Base-by-base conservation (phyloP, 2,329 filamentous ascomycete species). In the Aspergillus viridinutans region DNA sequence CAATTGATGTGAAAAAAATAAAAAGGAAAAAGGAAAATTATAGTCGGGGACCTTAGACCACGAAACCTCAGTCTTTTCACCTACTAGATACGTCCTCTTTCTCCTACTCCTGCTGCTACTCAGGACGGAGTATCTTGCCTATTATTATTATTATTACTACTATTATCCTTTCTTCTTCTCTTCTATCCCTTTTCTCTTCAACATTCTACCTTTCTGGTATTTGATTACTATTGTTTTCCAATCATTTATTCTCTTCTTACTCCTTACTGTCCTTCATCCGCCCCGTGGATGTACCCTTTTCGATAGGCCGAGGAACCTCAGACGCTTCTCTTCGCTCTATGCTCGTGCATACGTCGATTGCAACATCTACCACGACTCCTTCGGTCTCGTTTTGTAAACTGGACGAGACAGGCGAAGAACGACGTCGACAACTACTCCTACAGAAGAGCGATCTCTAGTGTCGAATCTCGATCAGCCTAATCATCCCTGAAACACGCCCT, bases 71-170 rank as follows among this genome's bases (percentile, higher is more conserved):
- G 20, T 45, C 42, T 14, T 53, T 38, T 48, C 49, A 50, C 57
- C 53, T 38, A 45, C 54, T 32, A 35, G 32, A 35, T 35, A 35
- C 32, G 1, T 14, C 32, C 42, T 45, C n/a, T 14, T 23, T 38
- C 50, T 50, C 26, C 29, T 45, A 40, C 26, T 50, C 35, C 21
- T 45, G 35, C 51, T 50, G 38, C 55, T 54, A 50, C 23, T 23
- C 42, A 52, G 55, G 64, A 63, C 65, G 64, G 65, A 65, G 58
- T 54, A 42, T 51, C 45, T 23, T 52, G 38, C 43, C 49, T 58
- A 29, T 55, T 47, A 35, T 38, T 58, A 35, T 38, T 58, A 50
- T 53, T 52, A 23, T 21, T 21, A 35, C 6, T 38, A 6, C 45
- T 20, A 25, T 23, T 54, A 40, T 25, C 47, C 38, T 38, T 40